phyloP scores from a whole-genome alignment of 106 monocot genomes.

The Iris macrosiphon region DNA sequence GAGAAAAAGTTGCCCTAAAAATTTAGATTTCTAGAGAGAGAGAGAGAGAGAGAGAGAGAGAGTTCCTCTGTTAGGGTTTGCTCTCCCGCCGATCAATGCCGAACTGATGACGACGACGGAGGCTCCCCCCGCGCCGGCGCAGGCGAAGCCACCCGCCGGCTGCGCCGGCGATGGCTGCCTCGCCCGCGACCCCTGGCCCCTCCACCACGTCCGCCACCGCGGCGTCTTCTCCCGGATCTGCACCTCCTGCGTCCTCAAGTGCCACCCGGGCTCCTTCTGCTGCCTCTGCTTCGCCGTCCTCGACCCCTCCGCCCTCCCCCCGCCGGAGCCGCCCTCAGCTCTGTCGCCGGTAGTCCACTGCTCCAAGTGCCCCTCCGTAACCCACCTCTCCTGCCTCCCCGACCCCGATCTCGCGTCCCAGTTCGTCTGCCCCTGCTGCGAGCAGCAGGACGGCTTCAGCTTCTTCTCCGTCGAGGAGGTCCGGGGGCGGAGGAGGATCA shows the following conservation, averaged over 20 bases:
- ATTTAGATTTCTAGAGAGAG: no score
- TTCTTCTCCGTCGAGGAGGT: conserved; percentile 18
- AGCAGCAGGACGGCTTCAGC: conserved; percentile 22
- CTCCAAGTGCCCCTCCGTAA: conserved; percentile 38
- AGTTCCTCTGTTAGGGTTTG: no score
- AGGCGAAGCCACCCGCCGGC: conserved; percentile 2
- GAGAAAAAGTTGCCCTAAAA: no score
- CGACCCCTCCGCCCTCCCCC: conserved; percentile 10
- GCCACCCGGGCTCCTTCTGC: conserved; percentile 54
- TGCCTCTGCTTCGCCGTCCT: conserved; percentile 41
- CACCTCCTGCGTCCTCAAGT: conserved; percentile 68
- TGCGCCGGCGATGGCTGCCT: conserved; percentile 57
- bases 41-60: no score
- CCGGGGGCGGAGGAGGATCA: conserved; percentile 4
- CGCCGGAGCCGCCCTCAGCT: background rate
- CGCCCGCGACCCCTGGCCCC: conserved; percentile 40
- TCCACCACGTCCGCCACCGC: conserved; percentile 61
- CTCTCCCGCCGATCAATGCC: conserved; percentile 10
- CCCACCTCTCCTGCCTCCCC: conserved; percentile 45
- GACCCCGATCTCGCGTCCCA: conserved; percentile 6
- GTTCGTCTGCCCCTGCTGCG: conserved; percentile 44
- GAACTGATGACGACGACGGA: background rate
- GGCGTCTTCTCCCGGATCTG: conserved; percentile 45
- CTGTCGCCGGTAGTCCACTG: conserved; percentile 29
- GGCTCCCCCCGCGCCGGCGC: background rate